Evolutionary conservation across 139 green algal genomes (phyloP), one percentile per base, ranked within the genome.

Genomic region (Asterochloris erici): DNA sequence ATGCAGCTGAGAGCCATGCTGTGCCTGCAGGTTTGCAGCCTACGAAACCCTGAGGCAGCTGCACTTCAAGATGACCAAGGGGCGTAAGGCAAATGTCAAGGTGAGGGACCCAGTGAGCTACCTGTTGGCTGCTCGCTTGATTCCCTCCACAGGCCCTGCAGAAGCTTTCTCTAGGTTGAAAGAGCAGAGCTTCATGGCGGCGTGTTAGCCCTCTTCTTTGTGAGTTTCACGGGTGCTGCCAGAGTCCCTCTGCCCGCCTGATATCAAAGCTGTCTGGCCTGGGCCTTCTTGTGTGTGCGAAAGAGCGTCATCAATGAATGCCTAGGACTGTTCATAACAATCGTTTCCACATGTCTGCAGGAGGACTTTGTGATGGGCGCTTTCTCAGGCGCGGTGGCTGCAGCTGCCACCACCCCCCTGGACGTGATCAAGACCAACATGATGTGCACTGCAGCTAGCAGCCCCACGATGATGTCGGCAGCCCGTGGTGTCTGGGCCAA

Each of bases 341-440:
- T n/a, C n/a, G n/a, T n/a, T n/a, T n/a, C n/a, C n/a, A n/a, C 38
- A 10, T 54, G 38, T 71, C 19, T 79, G 12, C 26, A 87, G 78
- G 95, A 97, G 77, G 94, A 98, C 84, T 89, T 98, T 38, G 19
- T 89, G 11, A 96, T 97, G 87, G 96, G 96, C n/a, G 91, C 87
- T 12, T 63, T 91, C 75, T 90, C 94, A 54, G 90, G 96, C 38
- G 93, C 91, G 9, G 88, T 96, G 77, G 96, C 96, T 1, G 94
- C 93, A 23, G 95, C 93, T 13, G 91, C 92, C 29, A 99, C 95
- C 14, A 98, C 93, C 1, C 96, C 96, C 0, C 83, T 99, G 79
- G 96, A 99, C 78, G 96, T 99, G 12, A 84, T 99, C 38, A 99
- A 99, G 87, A 99, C 96, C 12, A 86, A 91, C 63, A 96, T 99